These are phyloP conservation scores for Graphilbum ipis-grandicollis DNA, from an alignment of 2,329 filamentous ascomycete species.

Conservation along the genomic window DNA sequence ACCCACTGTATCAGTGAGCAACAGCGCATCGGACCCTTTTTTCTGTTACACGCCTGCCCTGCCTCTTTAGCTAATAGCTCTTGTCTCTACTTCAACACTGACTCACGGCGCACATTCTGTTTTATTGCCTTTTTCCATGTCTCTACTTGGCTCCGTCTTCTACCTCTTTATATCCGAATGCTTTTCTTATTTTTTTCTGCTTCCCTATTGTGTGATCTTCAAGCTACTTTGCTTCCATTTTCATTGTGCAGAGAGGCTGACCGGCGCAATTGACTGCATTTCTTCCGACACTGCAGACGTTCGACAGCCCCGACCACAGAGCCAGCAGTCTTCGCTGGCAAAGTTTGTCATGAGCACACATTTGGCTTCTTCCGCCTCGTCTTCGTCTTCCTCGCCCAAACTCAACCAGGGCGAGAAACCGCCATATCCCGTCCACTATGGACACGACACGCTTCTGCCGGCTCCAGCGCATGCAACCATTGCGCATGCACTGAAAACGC, in stretches of 20 bases:
- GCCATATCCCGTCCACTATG: constrained; percentile 13
- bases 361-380: constrained; percentile 12
- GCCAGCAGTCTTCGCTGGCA: constrained; percentile 12
- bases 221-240: no score
- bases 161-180: no score
- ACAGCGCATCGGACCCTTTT: background rate
- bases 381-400: constrained; percentile 14
- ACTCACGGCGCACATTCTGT: no score
- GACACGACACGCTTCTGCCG: constrained; percentile 7
- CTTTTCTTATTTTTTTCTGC: no score
- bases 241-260: no score
- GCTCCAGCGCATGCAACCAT: constrained; percentile 12
- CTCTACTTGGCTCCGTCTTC: no score
- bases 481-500: constrained; percentile 17
- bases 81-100: background rate
- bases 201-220: no score
- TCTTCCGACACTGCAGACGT: background rate
- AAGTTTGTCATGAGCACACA: constrained; percentile 20
- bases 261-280: background rate
- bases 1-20: no score
- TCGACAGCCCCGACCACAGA: constrained; percentile 8
- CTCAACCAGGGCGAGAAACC: constrained; percentile 7
- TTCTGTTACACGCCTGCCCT: no score
- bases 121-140: no score
- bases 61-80: background rate